These are phyloP conservation scores for Eudorina sp. DNA, from an alignment of 139 green algal genomes.

Conservation along the genomic window DNA sequence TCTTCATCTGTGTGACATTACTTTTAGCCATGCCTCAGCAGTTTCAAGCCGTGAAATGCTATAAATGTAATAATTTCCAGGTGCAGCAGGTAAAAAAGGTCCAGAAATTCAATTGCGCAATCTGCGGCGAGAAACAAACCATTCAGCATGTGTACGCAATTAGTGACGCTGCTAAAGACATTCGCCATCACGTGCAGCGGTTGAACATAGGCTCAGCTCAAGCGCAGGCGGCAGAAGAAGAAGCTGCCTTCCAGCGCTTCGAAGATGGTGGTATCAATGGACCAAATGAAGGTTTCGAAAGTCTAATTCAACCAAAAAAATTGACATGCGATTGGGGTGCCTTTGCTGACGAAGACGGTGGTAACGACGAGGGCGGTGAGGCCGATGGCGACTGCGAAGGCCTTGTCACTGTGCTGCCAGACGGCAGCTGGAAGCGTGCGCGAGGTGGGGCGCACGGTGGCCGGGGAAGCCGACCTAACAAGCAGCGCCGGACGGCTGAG, in stretches of 20 bases:
- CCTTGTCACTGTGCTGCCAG: slow-evolving; percentile 28
- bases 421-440: not conserved
- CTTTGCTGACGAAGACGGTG: not conserved
- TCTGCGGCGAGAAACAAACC: slow-evolving; percentile 43
- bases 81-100: slow-evolving; percentile 48
- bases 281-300: not conserved
- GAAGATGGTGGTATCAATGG: not conserved
- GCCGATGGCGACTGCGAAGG: not conserved
- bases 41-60: slow-evolving; percentile 45
- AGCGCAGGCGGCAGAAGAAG: not conserved
- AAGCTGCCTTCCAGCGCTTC: not conserved
- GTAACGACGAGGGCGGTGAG: not conserved
- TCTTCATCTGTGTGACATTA: no score
- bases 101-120: slow-evolving; percentile 29
- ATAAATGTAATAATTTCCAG: slow-evolving; percentile 23
- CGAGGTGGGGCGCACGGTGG: not conserved
- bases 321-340: not conserved
- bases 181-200: slow-evolving; percentile 32
- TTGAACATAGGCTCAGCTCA: not conserved
- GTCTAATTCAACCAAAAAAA: not conserved
- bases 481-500: not conserved
- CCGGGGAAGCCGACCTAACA: not conserved
- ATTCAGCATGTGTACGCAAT: slow-evolving; percentile 45
- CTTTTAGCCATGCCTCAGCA: slow-evolving; percentile 48
- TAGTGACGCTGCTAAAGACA: slow-evolving; percentile 12